A percentile compares a stretch with the other conserved stretches of the same genome.
Evolutionary conservation across 2,329 filamentous ascomycete species (phyloP).

Genomic region (Onygenales sp.): DNA sequence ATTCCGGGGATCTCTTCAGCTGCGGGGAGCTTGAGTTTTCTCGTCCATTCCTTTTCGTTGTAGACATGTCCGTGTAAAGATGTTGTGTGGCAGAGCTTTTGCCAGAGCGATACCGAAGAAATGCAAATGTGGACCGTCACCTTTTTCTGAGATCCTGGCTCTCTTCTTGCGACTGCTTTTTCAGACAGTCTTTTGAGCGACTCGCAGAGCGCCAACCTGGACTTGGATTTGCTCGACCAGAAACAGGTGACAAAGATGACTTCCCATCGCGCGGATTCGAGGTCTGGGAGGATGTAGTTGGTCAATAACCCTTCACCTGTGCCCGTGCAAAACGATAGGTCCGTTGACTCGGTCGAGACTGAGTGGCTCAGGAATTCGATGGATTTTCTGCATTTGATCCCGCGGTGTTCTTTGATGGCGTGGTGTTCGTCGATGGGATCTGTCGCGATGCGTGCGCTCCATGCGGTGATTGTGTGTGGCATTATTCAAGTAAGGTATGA

Average conservation of each 20-base stretch:
- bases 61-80: constrained; percentile 55
- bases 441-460: background rate
- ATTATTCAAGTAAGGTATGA: background rate
- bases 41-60: constrained; percentile 47
- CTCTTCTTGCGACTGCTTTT: constrained; percentile 22
- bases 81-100: constrained; percentile 67
- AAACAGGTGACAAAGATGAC: constrained; percentile 74
- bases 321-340: constrained; percentile 47
- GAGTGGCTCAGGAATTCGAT: background rate
- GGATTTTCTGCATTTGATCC: background rate
- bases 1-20: constrained; percentile 48
- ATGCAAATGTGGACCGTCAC: constrained; percentile 65
- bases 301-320: background rate
- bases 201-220: constrained; percentile 47
- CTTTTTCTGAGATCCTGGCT: constrained; percentile 19
- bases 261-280: constrained; percentile 52
- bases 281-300: background rate
- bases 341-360: background rate
- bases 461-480: constrained; percentile 8
- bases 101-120: constrained; percentile 61
- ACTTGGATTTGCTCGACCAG: constrained; percentile 57
- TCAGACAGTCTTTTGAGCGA: constrained; percentile 52
- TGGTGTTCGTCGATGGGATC: too few relatives aligned
- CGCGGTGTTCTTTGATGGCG: background rate
- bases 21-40: constrained; percentile 54